These are phyloP conservation scores for Chimonanthus praecox DNA, from an alignment of 164 flowering plant genomes.

Conservation along the genomic window DNA sequence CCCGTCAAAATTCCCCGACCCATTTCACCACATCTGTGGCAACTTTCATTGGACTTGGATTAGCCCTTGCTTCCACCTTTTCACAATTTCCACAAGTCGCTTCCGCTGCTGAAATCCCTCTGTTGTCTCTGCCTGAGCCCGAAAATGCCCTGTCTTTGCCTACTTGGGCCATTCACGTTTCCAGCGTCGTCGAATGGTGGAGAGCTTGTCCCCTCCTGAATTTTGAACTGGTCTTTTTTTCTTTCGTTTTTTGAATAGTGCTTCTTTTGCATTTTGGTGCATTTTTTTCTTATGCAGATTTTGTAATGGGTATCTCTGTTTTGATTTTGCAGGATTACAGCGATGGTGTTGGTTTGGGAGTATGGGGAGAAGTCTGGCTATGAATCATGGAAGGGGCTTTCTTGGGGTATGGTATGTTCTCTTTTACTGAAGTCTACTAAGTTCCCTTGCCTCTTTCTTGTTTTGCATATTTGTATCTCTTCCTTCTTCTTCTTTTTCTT, in stretches of 20 bases:
- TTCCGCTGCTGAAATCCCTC: slow-evolving; percentile 34
- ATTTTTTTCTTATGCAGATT: neutral
- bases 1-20: neutral
- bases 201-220: neutral
- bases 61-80: slow-evolving; percentile 21
- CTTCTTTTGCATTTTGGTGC: neutral
- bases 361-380: slow-evolving; percentile 78
- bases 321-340: slow-evolving; percentile 52
- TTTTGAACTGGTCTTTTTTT: neutral
- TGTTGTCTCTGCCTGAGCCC: slow-evolving; percentile 53
- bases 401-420: slow-evolving; percentile 93
- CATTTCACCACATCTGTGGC: neutral
- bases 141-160: slow-evolving; percentile 87
- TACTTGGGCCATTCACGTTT: slow-evolving; percentile 93
- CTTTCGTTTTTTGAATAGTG: neutral
- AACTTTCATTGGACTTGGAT: slow-evolving; percentile 34
- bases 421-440: too few relatives aligned
- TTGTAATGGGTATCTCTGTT: neutral
- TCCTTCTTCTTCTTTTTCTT: too few relatives aligned
- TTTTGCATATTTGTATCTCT: neutral
- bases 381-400: slow-evolving; percentile 94
- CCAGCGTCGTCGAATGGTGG: slow-evolving; percentile 94
- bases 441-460: neutral
- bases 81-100: slow-evolving; percentile 17
- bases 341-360: slow-evolving; percentile 93